These are phyloP conservation scores for Hericium coralloides DNA, from an alignment of 768 basidiomycete species.

Conservation along the genomic window DNA sequence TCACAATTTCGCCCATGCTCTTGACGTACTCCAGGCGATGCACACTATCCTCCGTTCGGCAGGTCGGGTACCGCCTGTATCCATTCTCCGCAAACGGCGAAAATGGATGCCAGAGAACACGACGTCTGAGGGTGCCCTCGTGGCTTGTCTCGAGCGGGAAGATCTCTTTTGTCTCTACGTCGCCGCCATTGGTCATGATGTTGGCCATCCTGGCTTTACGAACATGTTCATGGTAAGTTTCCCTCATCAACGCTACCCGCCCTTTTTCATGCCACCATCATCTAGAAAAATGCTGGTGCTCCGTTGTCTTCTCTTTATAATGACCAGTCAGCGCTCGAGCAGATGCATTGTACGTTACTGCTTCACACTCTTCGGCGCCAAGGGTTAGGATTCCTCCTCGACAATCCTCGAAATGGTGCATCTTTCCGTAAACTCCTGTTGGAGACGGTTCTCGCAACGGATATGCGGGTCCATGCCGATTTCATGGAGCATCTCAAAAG, in stretches of 20 bases:
- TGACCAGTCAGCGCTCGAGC: constrained; percentile 84
- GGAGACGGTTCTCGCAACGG: constrained; percentile 82
- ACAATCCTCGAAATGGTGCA: constrained; percentile 37
- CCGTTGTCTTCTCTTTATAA: constrained; percentile 77
- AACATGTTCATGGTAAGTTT: constrained; percentile 81
- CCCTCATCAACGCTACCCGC: background rate
- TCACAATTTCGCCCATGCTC: constrained; percentile 95
- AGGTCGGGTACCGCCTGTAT: constrained; percentile 72
- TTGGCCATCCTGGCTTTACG: constrained; percentile 91
- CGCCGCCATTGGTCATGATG: constrained; percentile 95
- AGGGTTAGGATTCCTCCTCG: constrained; percentile 61
- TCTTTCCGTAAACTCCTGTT: constrained; percentile 68
- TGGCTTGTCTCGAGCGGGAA: constrained; percentile 39
- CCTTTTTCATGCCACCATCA: constrained; percentile 8
- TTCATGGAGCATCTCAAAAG: constrained; percentile 67
- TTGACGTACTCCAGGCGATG: constrained; percentile 91
- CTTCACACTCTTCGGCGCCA: constrained; percentile 73
- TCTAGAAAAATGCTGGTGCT: constrained; percentile 86
- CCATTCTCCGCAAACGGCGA: constrained; percentile 38
- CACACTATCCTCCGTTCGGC: constrained; percentile 78
- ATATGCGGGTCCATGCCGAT: constrained; percentile 84
- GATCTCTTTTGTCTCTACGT: constrained; percentile 83
- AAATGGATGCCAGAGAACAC: constrained; percentile 32
- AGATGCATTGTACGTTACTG: constrained; percentile 82
- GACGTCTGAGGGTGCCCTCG: constrained; percentile 9